Conservation (phyloP, 2,329 filamentous ascomycete genomes). For the Aspergillus sojae region DNA sequence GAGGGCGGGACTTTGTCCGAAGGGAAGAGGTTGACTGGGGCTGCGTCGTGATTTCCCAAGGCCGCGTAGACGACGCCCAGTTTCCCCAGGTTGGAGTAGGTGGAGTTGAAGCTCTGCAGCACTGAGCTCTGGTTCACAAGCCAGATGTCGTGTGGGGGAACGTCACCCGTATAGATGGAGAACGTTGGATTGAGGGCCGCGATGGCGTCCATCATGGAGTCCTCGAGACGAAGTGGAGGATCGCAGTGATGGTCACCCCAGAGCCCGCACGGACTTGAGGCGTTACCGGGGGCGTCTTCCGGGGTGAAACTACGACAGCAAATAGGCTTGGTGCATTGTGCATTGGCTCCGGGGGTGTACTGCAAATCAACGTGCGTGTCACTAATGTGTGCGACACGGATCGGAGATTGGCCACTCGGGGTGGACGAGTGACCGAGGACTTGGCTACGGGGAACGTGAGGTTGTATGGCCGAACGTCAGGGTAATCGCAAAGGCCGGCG, state of each 20-base stretch:
- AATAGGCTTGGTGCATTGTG: constrained; percentile 61
- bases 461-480: constrained; percentile 47
- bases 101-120: constrained; percentile 43
- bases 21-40: constrained; percentile 57
- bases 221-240: constrained; percentile 53
- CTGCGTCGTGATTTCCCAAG: constrained; percentile 61
- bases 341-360: constrained; percentile 57
- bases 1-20: constrained; percentile 41
- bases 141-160: constrained; percentile 56
- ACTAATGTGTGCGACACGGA: constrained; percentile 62
- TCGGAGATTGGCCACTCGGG: constrained; percentile 51
- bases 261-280: constrained; percentile 53
- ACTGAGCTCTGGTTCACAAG: constrained; percentile 36
- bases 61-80: constrained; percentile 55
- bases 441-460: constrained; percentile 50
- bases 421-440: constrained; percentile 41
- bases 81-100: constrained; percentile 52
- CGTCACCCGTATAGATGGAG: constrained; percentile 63
- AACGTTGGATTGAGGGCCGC: constrained; percentile 52
- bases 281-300: constrained; percentile 53
- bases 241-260: constrained; percentile 60
- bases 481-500: constrained; percentile 57
- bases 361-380: constrained; percentile 62
- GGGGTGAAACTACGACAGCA: constrained; percentile 60
- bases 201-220: constrained; percentile 54